These are phyloP conservation scores for Coemansia sp. DNA, from an alignment of 192 early-diverging fungal genomes.

Conservation along the genomic window DNA sequence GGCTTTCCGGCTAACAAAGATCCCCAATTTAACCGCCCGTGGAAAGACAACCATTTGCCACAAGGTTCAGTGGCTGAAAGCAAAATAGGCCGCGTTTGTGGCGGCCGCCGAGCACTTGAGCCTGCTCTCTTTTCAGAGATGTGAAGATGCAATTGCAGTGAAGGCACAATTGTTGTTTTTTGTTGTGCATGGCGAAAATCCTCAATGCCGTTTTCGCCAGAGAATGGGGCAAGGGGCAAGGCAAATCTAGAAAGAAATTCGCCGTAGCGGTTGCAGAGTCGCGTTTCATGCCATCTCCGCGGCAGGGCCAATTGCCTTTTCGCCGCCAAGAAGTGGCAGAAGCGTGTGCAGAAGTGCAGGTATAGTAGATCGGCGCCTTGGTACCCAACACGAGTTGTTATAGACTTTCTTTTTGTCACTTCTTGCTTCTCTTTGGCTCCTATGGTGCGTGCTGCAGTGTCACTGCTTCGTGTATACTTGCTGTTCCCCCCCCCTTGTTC, in stretches of 20 bases:
- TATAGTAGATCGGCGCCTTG: not conserved
- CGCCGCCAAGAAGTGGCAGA: not conserved
- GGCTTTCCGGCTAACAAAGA: not conserved
- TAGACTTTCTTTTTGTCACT: not conserved
- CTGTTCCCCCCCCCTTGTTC: not conserved
- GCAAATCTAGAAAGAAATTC: not conserved
- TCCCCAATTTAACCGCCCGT: not conserved
- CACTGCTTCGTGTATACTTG: not conserved
- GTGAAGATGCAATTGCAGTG: not conserved
- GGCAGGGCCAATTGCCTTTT: constrained; percentile 3
- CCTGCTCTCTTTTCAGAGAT: not conserved
- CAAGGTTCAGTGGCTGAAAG: not conserved
- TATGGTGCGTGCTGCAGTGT: not conserved
- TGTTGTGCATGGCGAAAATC: constrained; percentile 2
- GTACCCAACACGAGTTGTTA: not conserved
- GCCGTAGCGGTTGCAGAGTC: not conserved
- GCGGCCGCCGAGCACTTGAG: not conserved
- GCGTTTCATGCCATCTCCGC: not conserved
- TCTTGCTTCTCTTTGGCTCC: too few species aligned
- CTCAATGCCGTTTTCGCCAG: not conserved
- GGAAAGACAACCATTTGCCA: not conserved
- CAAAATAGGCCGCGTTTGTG: not conserved
- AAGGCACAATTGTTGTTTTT: not conserved
- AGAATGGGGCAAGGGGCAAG: not conserved
- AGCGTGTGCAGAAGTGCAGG: not conserved